A percentile compares a stretch with the other conserved stretches of the same genome.
phyloP scores from a whole-genome alignment of 2,329 filamentous ascomycete genomes.

The Aspergillaceae sp. region DNA sequence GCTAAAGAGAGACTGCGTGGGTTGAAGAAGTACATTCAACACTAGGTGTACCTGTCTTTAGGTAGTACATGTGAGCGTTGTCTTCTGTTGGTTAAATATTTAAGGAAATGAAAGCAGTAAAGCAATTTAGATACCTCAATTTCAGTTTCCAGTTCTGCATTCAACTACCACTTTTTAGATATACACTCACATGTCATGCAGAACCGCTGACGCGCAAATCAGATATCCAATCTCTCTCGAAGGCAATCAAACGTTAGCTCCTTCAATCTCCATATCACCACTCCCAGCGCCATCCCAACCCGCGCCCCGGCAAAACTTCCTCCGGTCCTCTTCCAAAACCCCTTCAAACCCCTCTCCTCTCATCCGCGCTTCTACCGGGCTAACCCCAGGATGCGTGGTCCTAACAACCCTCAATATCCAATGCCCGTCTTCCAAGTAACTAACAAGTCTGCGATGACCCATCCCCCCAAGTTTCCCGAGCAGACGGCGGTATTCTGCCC shows the following conservation, averaged over 20 bases:
- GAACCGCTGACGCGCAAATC: no score
- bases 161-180: no score
- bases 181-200: neutral
- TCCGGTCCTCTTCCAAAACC: slow-evolving; percentile 16
- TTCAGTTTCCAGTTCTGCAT: neutral
- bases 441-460: slow-evolving; percentile 11
- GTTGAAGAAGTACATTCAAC: slow-evolving; percentile 59
- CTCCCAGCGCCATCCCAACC: slow-evolving; percentile 26
- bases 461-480: slow-evolving; percentile 11
- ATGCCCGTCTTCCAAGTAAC: slow-evolving; percentile 16
- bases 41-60: no score
- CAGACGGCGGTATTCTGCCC: slow-evolving; percentile 12
- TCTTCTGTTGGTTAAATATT: neutral
- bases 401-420: slow-evolving; percentile 26
- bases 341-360: slow-evolving; percentile 21
- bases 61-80: no score
- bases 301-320: slow-evolving; percentile 22
- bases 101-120: neutral
- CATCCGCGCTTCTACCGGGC: slow-evolving; percentile 14
- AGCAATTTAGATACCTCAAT: neutral
- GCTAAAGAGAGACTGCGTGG: slow-evolving; percentile 68
- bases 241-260: slow-evolving; percentile 8
- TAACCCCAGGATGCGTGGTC: slow-evolving; percentile 22
- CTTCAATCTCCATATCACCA: slow-evolving; percentile 26
- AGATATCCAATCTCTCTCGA: neutral